Evolutionary conservation across 169 alveolate species (phyloP).

Genomic region (Plasmodium relictum): DNA sequence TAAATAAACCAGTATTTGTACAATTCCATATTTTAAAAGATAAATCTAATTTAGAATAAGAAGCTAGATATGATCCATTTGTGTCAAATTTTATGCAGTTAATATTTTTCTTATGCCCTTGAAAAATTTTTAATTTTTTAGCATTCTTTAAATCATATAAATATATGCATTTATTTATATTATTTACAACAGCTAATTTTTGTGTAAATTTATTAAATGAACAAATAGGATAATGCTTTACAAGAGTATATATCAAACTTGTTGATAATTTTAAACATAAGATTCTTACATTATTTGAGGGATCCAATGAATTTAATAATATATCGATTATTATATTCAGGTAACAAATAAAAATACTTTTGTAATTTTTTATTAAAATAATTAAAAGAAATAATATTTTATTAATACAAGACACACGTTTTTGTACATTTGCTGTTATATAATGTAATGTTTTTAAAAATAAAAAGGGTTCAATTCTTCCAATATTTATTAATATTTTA

Average conservation of each 20-base stretch:
- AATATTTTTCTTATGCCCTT: constrained; percentile 67
- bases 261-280: constrained; percentile 66
- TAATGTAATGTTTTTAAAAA: constrained; percentile 72
- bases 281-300: constrained; percentile 68
- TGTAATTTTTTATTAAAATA: constrained; percentile 67
- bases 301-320: constrained; percentile 62
- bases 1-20: constrained; percentile 66
- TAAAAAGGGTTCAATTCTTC: constrained; percentile 67
- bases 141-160: constrained; percentile 75
- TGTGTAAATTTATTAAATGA: constrained; percentile 74
- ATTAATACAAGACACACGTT: constrained; percentile 61
- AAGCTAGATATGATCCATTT: constrained; percentile 50
- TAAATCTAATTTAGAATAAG: constrained; percentile 70
- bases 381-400: constrained; percentile 59
- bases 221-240: constrained; percentile 56
- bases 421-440: constrained; percentile 38
- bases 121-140: constrained; percentile 69
- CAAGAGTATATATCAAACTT: constrained; percentile 66
- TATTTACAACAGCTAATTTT: constrained; percentile 73
- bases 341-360: constrained; percentile 39
- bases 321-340: constrained; percentile 65
- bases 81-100: constrained; percentile 66
- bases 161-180: constrained; percentile 62
- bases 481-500: constrained; percentile 63
- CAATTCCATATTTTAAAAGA: constrained; percentile 76